A percentile compares a stretch with the other conserved stretches of the same genome.
phyloP scores from a whole-genome alignment of 2,329 filamentous ascomycete species.

The Arthrobotrys sinensis region DNA sequence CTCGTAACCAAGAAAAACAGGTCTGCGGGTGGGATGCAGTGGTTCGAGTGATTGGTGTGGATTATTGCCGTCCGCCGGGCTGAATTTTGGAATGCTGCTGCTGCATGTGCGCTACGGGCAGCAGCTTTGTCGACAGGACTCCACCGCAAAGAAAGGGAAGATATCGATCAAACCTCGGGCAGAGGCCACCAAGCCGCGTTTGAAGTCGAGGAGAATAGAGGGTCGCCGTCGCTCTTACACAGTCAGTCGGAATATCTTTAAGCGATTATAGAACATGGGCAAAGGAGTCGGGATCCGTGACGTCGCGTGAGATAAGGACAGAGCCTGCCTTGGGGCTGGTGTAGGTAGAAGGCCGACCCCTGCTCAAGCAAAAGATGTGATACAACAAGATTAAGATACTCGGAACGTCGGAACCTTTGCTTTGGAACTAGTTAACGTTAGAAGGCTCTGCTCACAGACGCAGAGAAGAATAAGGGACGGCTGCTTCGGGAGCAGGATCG shows the following conservation, averaged over 20 bases:
- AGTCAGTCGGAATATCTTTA: conserved; percentile 41
- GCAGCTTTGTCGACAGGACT: conserved; percentile 36
- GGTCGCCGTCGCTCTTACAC: conserved; percentile 54
- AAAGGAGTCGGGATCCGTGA: conserved; percentile 58
- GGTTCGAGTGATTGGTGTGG: conserved; percentile 59
- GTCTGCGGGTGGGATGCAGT: conserved; percentile 48
- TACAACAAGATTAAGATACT: conserved; percentile 56
- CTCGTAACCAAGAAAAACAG: conserved; percentile 60
- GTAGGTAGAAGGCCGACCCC: conserved; percentile 46
- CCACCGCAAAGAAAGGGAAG: conserved; percentile 12
- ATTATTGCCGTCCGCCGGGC: conserved; percentile 61
- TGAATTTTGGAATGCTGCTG: conserved; percentile 58
- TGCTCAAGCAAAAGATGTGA: conserved; percentile 57
- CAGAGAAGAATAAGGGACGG: conserved; percentile 26
- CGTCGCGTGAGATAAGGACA: conserved; percentile 61
- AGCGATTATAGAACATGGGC: conserved; percentile 60
- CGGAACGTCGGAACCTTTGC: conserved; percentile 54
- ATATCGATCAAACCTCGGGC: conserved; percentile 39
- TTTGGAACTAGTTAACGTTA: conserved; percentile 35
- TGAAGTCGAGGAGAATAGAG: conserved; percentile 36
- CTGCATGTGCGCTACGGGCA: conserved; percentile 59
- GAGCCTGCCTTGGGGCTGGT: conserved; percentile 49
- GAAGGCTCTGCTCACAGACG: conserved; percentile 15
- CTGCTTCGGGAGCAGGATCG: conserved; percentile 57
- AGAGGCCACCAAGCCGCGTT: conserved; percentile 20